These are phyloP conservation scores for Penicillium ochrochloron DNA, from an alignment of 495 filamentous ascomycete species.

Conservation along the genomic window DNA sequence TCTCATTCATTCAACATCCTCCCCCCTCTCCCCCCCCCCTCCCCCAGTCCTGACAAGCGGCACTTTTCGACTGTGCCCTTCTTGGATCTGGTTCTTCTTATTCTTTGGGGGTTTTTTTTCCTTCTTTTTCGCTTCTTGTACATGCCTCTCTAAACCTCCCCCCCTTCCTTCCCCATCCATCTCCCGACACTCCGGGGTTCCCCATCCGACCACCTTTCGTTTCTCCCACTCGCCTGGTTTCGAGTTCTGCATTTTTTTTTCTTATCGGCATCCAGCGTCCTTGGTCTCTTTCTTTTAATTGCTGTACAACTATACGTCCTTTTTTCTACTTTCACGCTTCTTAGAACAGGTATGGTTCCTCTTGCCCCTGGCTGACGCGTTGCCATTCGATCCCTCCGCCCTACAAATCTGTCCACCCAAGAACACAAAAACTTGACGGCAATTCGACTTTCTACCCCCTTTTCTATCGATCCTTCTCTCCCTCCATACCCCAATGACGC, in stretches of 20 bases:
- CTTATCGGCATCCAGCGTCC: conserved; percentile 34
- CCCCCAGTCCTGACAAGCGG: conserved; percentile 30
- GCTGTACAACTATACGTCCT: conserved; percentile 46
- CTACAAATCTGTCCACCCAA: conserved; percentile 14
- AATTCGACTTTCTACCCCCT: conserved; percentile 11
- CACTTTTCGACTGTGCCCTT: conserved; percentile 38
- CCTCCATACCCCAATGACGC: conserved; percentile 4
- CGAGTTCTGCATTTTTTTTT: conserved; percentile 44
- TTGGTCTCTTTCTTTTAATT: conserved; percentile 30
- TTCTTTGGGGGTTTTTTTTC: conserved; percentile 23
- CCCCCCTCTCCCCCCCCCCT: conserved; percentile 16
- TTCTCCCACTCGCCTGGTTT: conserved; percentile 41
- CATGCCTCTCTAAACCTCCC: conserved; percentile 37
- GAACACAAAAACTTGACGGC: conserved; percentile 19
- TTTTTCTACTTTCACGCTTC: conserved; percentile 35
- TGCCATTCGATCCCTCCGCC: conserved; percentile 22
- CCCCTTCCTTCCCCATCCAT: conserved; percentile 26
- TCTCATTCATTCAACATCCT: conserved; percentile 14
- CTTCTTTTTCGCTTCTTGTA: conserved; percentile 37
- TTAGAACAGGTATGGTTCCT: conserved; percentile 45
- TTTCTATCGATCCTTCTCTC: conserved; percentile 3
- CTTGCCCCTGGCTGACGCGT: conserved; percentile 36
- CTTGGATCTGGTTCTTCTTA: conserved; percentile 36
- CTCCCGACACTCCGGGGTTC: conserved; percentile 17
- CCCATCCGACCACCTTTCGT: conserved; percentile 43